These are phyloP conservation scores for Zygnema circumcarinatum DNA, from an alignment of 139 green algal species.

Conservation along the genomic window DNA sequence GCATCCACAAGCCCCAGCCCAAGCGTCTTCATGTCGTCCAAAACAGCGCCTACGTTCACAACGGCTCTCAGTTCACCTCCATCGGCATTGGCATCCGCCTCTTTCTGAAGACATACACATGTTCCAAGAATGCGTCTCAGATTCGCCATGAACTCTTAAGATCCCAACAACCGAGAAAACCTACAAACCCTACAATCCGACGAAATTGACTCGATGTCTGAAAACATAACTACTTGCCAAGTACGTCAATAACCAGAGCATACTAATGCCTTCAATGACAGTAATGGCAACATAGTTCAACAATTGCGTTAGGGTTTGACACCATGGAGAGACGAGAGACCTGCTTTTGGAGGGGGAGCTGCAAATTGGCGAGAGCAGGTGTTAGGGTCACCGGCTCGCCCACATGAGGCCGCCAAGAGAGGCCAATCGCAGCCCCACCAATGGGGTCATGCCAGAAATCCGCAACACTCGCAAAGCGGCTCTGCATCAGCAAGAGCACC, in stretches of 20 bases:
- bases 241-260: too few relatives aligned
- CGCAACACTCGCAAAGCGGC: background rate
- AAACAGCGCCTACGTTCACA: background rate
- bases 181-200: constrained; percentile 1
- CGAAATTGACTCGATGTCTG: background rate
- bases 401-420: constrained; percentile 15
- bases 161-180: background rate
- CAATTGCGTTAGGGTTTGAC: too few relatives aligned
- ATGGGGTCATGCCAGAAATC: constrained; percentile 18
- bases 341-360: background rate
- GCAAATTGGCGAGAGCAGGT: background rate
- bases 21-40: background rate
- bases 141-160: background rate
- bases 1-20: background rate
- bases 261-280: too few relatives aligned
- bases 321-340: constrained; percentile 10
- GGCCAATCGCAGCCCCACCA: constrained; percentile 4
- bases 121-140: background rate
- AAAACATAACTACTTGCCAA: too few relatives aligned
- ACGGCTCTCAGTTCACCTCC: background rate
- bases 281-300: too few relatives aligned
- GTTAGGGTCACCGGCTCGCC: background rate
- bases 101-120: background rate
- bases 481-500: background rate
- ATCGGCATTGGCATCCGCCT: background rate